A percentile compares a stretch with the other conserved stretches of the same genome.
Evolutionary conservation across 2,329 filamentous ascomycete species (phyloP).

Genomic region (Trichoderma asperellum): DNA sequence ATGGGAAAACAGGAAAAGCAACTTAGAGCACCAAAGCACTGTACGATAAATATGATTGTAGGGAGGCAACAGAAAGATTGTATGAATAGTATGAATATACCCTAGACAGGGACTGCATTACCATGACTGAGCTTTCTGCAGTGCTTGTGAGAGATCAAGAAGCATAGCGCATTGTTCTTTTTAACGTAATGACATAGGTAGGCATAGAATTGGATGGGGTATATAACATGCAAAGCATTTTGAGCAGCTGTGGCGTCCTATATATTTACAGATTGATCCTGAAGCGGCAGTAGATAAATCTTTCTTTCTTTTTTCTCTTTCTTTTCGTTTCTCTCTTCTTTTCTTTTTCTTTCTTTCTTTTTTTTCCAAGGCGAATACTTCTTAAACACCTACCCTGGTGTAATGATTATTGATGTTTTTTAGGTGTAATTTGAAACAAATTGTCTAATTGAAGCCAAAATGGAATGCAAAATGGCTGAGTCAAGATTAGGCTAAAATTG

Average conservation of each 20-base stretch:
- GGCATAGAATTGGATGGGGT: background rate
- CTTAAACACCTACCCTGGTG: no score
- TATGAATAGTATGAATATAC: slow-evolving; percentile 15
- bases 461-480: no score
- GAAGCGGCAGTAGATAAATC: no score
- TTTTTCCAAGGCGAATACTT: no score
- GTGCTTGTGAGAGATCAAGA: background rate
- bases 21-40: background rate
- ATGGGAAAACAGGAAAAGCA: background rate
- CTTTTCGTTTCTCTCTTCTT: no score
- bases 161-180: background rate
- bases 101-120: background rate
- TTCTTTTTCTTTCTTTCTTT: no score
- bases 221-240: background rate
- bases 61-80: background rate
- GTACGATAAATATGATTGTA: slow-evolving; percentile 7
- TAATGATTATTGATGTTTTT: no score
- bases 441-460: no score
- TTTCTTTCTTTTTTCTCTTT: no score
- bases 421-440: no score
- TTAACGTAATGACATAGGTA: background rate
- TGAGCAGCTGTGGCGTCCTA: background rate
- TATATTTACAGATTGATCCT: no score
- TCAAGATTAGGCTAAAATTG: no score
- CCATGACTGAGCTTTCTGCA: background rate